Evolutionary conservation across 768 basidiomycete species (phyloP), one percentile per base, ranked within the genome.

Genomic region (Hericium rajendrae): DNA sequence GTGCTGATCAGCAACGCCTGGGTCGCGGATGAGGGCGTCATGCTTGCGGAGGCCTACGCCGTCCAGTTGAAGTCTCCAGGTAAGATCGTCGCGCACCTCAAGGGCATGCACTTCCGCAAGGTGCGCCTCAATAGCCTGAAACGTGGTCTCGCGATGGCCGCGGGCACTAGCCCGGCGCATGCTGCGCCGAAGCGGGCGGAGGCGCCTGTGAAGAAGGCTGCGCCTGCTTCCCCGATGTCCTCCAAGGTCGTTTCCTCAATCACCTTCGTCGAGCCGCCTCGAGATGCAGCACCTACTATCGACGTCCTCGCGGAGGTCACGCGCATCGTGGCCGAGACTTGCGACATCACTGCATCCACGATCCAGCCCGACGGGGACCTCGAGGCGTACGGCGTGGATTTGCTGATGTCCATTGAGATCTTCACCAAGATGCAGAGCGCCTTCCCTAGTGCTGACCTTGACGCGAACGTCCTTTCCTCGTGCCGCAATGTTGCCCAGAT

Each of bases 21-120:
- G 72, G 62, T 77, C 10, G 69, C 75, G 0, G 73, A 76, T 2
- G 74, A 76, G 32, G 74, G 71, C 0, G 65, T 75, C n/a, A 72
- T 83, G 39, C 60, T 79, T 0, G 75, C 76, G 0, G 81, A 86
- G 48, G 76, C 76, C 1, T 78, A 75, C 55, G 83, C 80, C 0
- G 66, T 85, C 12, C 72, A 72, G 43, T 66, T 70, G 2, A 66
- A 68, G 13, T 67, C 71, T 15, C 64, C 71, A 0, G 68, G 67
- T 1, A 60, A 64, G 22, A 71, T 88, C 22, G 76, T 88, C 6
- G 86, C 83, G 2, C 74, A 74, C 39, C 55, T 85, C 22, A 78
- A 78, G 60, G 79, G 76, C 2, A 81, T 84, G 58, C 75, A 73
- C 41, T 89, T 89, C 66, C 78, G 79, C 48, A 75, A 78, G 38